A percentile compares a stretch with the other conserved stretches of the same genome.
phyloP scores from a whole-genome alignment of 768 basidiomycete genomes.

The Cystofilobasidium bisporidii region DNA sequence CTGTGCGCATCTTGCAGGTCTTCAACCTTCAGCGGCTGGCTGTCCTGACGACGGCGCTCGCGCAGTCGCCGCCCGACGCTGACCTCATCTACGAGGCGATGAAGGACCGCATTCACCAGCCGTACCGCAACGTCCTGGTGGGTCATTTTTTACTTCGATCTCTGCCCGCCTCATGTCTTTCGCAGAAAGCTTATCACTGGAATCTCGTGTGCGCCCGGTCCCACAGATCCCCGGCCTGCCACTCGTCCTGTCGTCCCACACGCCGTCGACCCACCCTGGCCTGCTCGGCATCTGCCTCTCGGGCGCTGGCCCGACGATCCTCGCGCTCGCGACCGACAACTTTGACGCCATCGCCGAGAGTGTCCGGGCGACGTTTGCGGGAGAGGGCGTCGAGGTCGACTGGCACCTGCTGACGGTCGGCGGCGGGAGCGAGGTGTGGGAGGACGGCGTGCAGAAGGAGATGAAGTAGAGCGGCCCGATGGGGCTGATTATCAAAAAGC shows the following conservation, averaged over 20 bases:
- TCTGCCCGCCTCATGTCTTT: too few species aligned
- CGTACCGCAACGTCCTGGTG: conserved; percentile 80
- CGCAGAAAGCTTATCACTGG: too few species aligned
- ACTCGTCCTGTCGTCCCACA: conserved; percentile 78
- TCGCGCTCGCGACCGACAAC: conserved; percentile 77
- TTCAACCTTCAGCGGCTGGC: conserved; percentile 96
- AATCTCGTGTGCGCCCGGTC: background rate
- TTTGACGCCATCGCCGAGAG: conserved; percentile 79
- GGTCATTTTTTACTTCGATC: conserved; percentile 37
- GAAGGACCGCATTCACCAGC: conserved; percentile 97
- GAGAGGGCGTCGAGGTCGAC: conserved; percentile 67
- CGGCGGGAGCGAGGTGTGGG: conserved; percentile 41
- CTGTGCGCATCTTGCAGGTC: conserved; percentile 49
- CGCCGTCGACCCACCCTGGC: conserved; percentile 83
- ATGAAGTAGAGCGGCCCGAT: conserved; percentile 7
- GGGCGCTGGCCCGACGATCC: conserved; percentile 92
- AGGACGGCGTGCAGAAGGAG: conserved; percentile 20
- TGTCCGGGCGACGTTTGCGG: conserved; percentile 62
- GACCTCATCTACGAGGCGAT: conserved; percentile 98
- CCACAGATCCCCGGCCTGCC: conserved; percentile 86
- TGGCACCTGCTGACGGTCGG: conserved; percentile 76
- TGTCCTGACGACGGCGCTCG: conserved; percentile 87
- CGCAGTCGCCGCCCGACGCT: conserved; percentile 80
- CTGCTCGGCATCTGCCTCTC: conserved; percentile 94
- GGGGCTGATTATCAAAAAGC: background rate